phyloP scores from a whole-genome alignment of 2,329 filamentous ascomycete genomes.

The Aspergillus fumigatiaffinis region DNA sequence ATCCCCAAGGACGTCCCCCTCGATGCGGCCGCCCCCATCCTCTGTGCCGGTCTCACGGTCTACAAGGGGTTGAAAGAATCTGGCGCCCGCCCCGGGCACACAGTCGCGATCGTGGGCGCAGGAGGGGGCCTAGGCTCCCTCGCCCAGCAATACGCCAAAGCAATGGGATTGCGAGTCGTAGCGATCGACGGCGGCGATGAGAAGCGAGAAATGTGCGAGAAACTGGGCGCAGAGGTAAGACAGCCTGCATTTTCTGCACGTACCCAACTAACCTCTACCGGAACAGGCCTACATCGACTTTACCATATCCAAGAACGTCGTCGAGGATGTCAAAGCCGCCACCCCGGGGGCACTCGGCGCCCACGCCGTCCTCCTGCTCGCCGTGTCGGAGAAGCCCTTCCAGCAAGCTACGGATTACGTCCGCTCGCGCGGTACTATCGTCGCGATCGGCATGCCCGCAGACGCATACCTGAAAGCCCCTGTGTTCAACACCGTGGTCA shows the following conservation, averaged over 20 bases:
- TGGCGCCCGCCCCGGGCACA: constrained; percentile 67
- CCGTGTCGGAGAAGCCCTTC: constrained; percentile 87
- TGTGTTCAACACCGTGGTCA: constrained; percentile 82
- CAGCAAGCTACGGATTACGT: constrained; percentile 90
- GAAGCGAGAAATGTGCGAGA: constrained; percentile 64
- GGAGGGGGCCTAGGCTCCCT: constrained; percentile 77
- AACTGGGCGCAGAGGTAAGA: constrained; percentile 60
- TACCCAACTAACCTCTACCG: neutral
- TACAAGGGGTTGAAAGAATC: constrained; percentile 92
- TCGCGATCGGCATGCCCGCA: constrained; percentile 85
- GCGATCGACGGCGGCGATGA: constrained; percentile 81
- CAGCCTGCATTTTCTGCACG: no score
- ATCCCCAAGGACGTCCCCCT: constrained; percentile 74
- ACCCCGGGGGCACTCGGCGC: constrained; percentile 79
- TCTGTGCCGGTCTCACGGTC: constrained; percentile 82
- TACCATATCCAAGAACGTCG: constrained; percentile 67
- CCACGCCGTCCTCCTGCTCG: constrained; percentile 81
- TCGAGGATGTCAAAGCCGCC: constrained; percentile 76
- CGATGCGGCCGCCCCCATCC: constrained; percentile 72
- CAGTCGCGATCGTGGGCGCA: constrained; percentile 79
- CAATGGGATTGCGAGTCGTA: constrained; percentile 78
- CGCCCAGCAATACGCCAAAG: constrained; percentile 82
- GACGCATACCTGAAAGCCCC: constrained; percentile 75
- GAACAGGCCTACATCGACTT: constrained; percentile 72
- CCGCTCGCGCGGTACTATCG: constrained; percentile 73